A percentile compares a stretch with the other conserved stretches of the same genome.
These are phyloP conservation scores for Pleurotus eryngii DNA, from an alignment of 768 basidiomycete genomes.

Conservation along the genomic window DNA sequence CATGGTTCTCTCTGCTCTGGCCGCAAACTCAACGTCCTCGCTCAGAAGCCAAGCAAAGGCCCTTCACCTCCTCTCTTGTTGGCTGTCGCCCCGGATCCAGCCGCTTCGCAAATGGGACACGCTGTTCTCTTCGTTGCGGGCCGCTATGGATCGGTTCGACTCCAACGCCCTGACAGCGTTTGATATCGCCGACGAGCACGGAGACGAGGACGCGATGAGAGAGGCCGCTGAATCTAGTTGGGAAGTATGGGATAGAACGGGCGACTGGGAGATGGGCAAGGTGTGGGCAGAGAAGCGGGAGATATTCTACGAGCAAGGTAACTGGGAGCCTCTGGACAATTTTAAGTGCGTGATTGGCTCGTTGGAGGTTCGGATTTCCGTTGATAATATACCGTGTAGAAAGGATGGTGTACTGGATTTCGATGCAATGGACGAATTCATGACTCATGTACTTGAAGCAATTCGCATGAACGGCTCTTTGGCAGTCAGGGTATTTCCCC, in stretches of 20 bases:
- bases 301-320: conserved; percentile 83
- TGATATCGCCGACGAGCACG: conserved; percentile 75
- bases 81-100: conserved; percentile 67
- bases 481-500: conserved; percentile 86
- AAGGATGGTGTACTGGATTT: conserved; percentile 71
- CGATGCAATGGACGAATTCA: conserved; percentile 91
- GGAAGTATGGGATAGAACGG: conserved; percentile 65
- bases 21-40: conserved; percentile 34
- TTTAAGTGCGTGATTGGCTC: conserved; percentile 51
- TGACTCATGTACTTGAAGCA: conserved; percentile 60
- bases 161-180: conserved; percentile 83
- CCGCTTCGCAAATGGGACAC: conserved; percentile 69
- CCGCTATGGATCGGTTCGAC: conserved; percentile 87
- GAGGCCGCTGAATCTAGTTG: conserved; percentile 82
- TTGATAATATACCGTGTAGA: conserved; percentile 27
- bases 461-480: conserved; percentile 74
- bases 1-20: conserved; percentile 59
- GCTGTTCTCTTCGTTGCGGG: conserved; percentile 61
- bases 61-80: conserved; percentile 69
- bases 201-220: conserved; percentile 74
- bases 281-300: conserved; percentile 96
- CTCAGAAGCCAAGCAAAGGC: conserved; percentile 60
- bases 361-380: background rate
- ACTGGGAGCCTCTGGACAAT: conserved; percentile 82
- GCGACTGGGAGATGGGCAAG: conserved; percentile 89